A percentile compares a stretch with the other conserved stretches of the same genome.
Evolutionary conservation across 352 stramenopile genomes (phyloP).

Genomic region (Salisapilia sapeloensis): DNA sequence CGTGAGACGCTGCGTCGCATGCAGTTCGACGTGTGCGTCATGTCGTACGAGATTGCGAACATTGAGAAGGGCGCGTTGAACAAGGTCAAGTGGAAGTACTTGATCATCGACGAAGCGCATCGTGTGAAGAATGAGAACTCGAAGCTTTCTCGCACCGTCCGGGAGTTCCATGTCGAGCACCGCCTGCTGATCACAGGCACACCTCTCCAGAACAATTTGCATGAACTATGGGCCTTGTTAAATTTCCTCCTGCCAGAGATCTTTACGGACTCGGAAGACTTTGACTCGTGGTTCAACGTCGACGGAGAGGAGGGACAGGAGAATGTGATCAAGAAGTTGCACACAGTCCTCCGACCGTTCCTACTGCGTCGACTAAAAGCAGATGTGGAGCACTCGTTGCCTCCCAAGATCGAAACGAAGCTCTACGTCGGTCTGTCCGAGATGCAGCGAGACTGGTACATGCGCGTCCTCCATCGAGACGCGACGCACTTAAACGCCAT

Average conservation of each 20-base stretch:
- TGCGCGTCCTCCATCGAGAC: slow-evolving; percentile 92
- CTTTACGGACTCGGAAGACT: slow-evolving; percentile 95
- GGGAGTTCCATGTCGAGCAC: slow-evolving; percentile 89
- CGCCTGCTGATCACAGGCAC: slow-evolving; percentile 94
- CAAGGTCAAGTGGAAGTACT: slow-evolving; percentile 94
- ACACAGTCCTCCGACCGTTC: slow-evolving; percentile 96
- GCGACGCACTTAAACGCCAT: slow-evolving; percentile 93
- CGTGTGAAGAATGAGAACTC: slow-evolving; percentile 96
- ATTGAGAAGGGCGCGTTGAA: slow-evolving; percentile 86
- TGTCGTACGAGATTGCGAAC: slow-evolving; percentile 89
- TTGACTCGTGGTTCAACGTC: slow-evolving; percentile 99
- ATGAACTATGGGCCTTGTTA: slow-evolving; percentile 99
- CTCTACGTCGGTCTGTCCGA: slow-evolving; percentile 94
- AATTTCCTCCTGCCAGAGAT: slow-evolving; percentile 94
- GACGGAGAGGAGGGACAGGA: slow-evolving; percentile 91
- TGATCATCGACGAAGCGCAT: slow-evolving; percentile 98
- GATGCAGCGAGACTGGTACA: slow-evolving; percentile 98
- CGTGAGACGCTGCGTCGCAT: slow-evolving; percentile 56
- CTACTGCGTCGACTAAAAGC: slow-evolving; percentile 96
- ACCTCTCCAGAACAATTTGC: slow-evolving; percentile 98
- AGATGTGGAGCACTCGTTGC: slow-evolving; percentile 94
- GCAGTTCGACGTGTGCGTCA: slow-evolving; percentile 89
- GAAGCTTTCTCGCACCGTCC: slow-evolving; percentile 74
- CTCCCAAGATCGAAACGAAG: slow-evolving; percentile 98
- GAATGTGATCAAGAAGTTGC: slow-evolving; percentile 95